Base-by-base conservation (phyloP, 352 stramenopile genomes). In the Blastocystis sp. region DNA sequence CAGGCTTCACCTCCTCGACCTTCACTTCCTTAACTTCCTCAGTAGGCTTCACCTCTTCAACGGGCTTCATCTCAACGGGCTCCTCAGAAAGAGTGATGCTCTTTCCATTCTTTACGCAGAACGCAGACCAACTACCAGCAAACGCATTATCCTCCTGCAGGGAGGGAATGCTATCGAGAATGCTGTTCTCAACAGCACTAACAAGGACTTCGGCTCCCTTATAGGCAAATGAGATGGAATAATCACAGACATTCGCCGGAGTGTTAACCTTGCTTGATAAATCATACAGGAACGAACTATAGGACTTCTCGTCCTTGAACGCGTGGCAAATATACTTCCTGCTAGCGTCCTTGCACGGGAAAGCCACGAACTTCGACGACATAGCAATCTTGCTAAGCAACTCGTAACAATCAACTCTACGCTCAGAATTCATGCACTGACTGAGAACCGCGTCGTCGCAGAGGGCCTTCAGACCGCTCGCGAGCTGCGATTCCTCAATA, bases 341-440 rank as follows among this genome's bases (percentile, higher is more conserved):
- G 34, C 54, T 59, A 48, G 48, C 52, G 57, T 84, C 34, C n/a
- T 11, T 24, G 34, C 11, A 17, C 10, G 74, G 42, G 42, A 68
- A 84, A 34, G 48, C 21, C 45, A 84, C n/a, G 52, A 84, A 84
- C 6, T 54, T 45, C 14, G 74, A 57, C 21, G 74, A 84, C 60
- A 68, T 45, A 17, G 57, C 28, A 19, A 84, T 59, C 34, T 84
- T 84, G 11, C 40, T 24, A 34, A 84, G 60, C 52, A 84, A 60
- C 45, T 57, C 38, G 43, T 84, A 84, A 57, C 74, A 68, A 84
- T 84, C 74, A 84, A 84, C 52, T 43, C n/a, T 45, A 59, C 21
- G 17, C 9, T 84, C 57, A 28, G 21, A n/a, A 57, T 21, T 48
- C 45, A 60, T 40, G 48, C 74, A 84, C 14, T 69, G 74, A 38